Conservation (phyloP, 306 rosid species). For the Hippophae tibetana region DNA sequence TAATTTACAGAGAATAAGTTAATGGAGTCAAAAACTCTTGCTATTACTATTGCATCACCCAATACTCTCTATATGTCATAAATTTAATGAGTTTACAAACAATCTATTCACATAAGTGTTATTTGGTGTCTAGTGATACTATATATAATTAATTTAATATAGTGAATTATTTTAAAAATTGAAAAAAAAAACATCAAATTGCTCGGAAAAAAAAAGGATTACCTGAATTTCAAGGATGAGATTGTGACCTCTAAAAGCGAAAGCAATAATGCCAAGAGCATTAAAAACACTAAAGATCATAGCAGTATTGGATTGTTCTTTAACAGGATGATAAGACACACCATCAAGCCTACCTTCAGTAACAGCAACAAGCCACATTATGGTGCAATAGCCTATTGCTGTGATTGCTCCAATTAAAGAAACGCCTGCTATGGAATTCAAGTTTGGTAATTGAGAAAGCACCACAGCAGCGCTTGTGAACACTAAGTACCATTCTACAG, state of each 20-base stretch:
- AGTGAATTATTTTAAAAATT: not conserved
- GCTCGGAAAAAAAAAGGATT: not conserved
- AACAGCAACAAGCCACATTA: constrained; percentile 30
- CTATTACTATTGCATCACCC: too few relatives aligned
- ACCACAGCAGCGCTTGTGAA: constrained; percentile 28
- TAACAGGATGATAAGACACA: constrained; percentile 21
- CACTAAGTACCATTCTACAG: constrained; percentile 36
- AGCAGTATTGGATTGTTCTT: constrained; percentile 4
- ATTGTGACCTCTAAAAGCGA: constrained; percentile 49
- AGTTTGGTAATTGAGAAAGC: constrained; percentile 32
- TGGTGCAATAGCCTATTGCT: constrained; percentile 24
- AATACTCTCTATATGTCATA: too few relatives aligned
- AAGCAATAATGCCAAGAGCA: constrained; percentile 33
- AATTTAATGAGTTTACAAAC: too few relatives aligned
- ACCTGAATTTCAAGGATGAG: constrained; percentile 43
- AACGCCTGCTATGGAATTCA: constrained; percentile 37
- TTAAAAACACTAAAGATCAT: constrained; percentile 23
- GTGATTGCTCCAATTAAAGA: constrained; percentile 34
- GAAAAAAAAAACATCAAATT: not conserved
- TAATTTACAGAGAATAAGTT: too few relatives aligned
- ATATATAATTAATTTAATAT: too few relatives aligned
- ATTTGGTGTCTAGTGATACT: too few relatives aligned
- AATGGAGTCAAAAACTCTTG: too few relatives aligned
- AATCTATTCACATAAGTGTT: too few relatives aligned
- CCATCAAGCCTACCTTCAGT: constrained; percentile 22